Conservation (phyloP, 176 grass and related monocot genomes). For the Miscanthus lutarioriparius region DNA sequence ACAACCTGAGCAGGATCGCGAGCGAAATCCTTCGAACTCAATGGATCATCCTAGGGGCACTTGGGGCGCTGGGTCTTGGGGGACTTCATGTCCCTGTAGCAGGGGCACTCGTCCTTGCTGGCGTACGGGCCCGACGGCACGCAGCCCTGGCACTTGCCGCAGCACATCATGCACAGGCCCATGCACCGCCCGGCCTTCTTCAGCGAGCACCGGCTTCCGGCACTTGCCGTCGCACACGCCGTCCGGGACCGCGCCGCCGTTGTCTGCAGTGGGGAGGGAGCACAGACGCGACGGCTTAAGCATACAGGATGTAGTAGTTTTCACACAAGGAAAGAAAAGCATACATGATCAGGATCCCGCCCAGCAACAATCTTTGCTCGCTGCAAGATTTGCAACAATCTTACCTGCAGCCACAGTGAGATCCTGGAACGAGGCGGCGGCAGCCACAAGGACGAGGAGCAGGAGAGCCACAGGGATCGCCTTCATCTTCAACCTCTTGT, state of each 20-base stretch:
- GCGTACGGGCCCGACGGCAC: constrained; percentile 77
- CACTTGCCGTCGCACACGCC: constrained; percentile 60
- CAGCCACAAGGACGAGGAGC: neutral
- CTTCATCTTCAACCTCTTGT: constrained; percentile 10
- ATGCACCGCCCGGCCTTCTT: constrained; percentile 62
- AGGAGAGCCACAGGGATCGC: neutral
- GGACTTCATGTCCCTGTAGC: constrained; percentile 77
- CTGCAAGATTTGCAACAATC: neutral
- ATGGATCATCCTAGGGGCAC: constrained; percentile 53
- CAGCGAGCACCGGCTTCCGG: constrained; percentile 54
- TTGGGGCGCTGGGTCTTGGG: constrained; percentile 54
- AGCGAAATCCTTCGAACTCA: too few species aligned
- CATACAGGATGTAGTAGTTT: neutral
- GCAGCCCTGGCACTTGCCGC: constrained; percentile 55
- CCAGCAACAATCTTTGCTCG: too few species aligned
- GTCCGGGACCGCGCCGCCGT: neutral
- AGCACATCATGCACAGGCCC: constrained; percentile 70
- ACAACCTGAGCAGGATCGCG: too few species aligned
- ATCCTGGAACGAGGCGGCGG: constrained; percentile 12
- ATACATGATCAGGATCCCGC: neutral
- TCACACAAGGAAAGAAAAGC: neutral
- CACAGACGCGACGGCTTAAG: too few species aligned
- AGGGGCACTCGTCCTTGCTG: constrained; percentile 83
- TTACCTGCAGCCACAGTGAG: constrained; percentile 39
- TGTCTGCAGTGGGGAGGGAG: too few species aligned